These are phyloP conservation scores for Trichocladium antarcticum DNA, from an alignment of 495 filamentous ascomycete species.

Conservation along the genomic window DNA sequence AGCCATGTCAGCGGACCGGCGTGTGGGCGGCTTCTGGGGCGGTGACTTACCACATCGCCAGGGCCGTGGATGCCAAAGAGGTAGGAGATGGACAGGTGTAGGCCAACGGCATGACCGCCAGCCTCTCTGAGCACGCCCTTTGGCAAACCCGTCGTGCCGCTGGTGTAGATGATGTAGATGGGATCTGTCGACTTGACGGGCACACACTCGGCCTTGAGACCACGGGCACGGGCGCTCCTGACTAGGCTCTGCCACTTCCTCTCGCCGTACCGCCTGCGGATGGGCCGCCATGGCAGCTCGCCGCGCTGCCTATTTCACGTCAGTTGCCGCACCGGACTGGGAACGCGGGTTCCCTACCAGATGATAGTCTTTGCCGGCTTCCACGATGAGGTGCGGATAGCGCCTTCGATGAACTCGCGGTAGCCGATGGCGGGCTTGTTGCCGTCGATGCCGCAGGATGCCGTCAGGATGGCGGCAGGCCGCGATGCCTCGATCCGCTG, in stretches of 20 bases:
- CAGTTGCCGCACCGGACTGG: background rate
- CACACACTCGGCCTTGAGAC: slow-evolving; percentile 56
- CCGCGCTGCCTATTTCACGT: slow-evolving; percentile 45
- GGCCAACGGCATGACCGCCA: slow-evolving; percentile 78
- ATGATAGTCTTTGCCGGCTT: slow-evolving; percentile 59
- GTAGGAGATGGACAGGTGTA: slow-evolving; percentile 66
- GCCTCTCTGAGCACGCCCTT: slow-evolving; percentile 82
- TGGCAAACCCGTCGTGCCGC: slow-evolving; percentile 77
- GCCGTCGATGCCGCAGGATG: slow-evolving; percentile 87
- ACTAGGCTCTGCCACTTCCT: slow-evolving; percentile 70
- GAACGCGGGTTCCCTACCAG: slow-evolving; percentile 30
- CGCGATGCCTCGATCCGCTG: slow-evolving; percentile 79
- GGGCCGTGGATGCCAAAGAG: slow-evolving; percentile 71
- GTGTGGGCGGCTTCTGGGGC: too few species aligned
- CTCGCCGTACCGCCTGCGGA: slow-evolving; percentile 54
- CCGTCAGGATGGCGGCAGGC: slow-evolving; percentile 69
- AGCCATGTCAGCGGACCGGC: background rate
- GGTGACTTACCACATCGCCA: slow-evolving; percentile 49
- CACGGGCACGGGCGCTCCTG: slow-evolving; percentile 51
- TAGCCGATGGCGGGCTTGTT: slow-evolving; percentile 64
- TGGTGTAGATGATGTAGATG: slow-evolving; percentile 87
- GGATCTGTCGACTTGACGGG: slow-evolving; percentile 65
- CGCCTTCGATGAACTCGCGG: slow-evolving; percentile 59
- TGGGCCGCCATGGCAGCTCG: slow-evolving; percentile 58
- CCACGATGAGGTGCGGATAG: slow-evolving; percentile 45